These are phyloP conservation scores for Cystobasidium pallidum DNA, from an alignment of 1,284 basidiomycete species.

Conservation along the genomic window DNA sequence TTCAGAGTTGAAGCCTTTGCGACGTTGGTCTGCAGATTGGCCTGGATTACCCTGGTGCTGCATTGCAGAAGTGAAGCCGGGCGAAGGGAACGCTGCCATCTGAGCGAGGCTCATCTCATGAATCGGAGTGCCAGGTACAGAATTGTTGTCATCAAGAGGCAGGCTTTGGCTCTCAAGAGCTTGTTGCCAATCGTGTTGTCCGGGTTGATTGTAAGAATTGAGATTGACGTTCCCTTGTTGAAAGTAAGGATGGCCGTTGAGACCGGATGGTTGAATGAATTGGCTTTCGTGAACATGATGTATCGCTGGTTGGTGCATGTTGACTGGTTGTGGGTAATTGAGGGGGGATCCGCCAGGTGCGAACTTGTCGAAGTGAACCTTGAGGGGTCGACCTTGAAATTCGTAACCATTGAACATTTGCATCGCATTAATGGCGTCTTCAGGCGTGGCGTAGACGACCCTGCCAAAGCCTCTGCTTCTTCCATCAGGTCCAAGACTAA, in stretches of 20 bases:
- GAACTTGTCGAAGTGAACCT: constrained; percentile 82
- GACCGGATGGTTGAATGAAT: not conserved
- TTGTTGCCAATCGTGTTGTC: constrained; percentile 25
- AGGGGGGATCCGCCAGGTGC: constrained; percentile 19
- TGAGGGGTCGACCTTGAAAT: constrained; percentile 78
- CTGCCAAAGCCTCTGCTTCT: constrained; percentile 85
- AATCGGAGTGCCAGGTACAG: constrained; percentile 36
- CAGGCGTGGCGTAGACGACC: constrained; percentile 78
- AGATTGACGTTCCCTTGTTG: not conserved
- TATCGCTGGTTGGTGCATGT: constrained; percentile 48
- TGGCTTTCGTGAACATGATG: constrained; percentile 7
- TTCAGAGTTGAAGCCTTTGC: constrained; percentile 33
- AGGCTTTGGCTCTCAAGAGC: constrained; percentile 4
- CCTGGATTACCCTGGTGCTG: constrained; percentile 11
- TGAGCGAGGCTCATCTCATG: constrained; percentile 30
- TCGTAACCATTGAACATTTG: constrained; percentile 61
- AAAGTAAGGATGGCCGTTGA: no score
- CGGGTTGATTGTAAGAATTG: not conserved
- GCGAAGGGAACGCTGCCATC: constrained; percentile 38
- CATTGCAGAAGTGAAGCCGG: constrained; percentile 34
- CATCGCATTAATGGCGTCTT: constrained; percentile 83
- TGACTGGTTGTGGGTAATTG: not conserved
- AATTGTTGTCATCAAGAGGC: constrained; percentile 23
- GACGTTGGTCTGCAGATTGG: constrained; percentile 11
- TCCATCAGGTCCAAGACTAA: constrained; percentile 81